Base-by-base conservation (phyloP, 2,329 filamentous ascomycete species). In the Pestalotiopsis sp. region DNA sequence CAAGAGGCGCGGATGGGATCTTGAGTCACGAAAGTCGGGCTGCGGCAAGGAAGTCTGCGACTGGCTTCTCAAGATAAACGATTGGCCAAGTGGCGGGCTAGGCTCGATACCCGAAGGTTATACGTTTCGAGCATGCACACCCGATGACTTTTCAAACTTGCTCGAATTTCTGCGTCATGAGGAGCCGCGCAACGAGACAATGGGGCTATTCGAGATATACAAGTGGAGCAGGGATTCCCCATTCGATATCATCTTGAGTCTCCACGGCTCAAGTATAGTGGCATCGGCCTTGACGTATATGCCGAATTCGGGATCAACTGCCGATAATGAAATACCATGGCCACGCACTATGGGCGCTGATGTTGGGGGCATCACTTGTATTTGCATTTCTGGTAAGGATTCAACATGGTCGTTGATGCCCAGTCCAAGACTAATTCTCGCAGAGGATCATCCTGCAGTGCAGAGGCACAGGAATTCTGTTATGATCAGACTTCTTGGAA, bases 121-220 rank as follows among this genome's bases (percentile, higher is more conserved):
- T 14, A 76, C 72, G 5, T 86, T 88, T 71, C 80, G 83, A 39
- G 75, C 77, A 20, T 87, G 86, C 71, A 80, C 81, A 36, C 75
- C 82, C 36, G 69, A 77, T 36, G 86, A 90, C 69, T 84, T 84
- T 68, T 76, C 82, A 49, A 71, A 75, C 36, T 84, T 89, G 2
- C 73, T 87, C 63, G 81, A 82, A 2, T 82, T 89, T 71, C 86
- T 87, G 11, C 83, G 84, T 66, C 80, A 78, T 64, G 84, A 86
- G 66, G 85, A 84, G 0, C 76, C 77, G 11, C 80, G 79, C 62
- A 83, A 85, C 69, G 80, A 82, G 41, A 81, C 83, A 59, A 83
- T 88, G 72, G 87, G 87, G 58, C 89, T 87, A 86, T 89, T 85
- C 72, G 87, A 90, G 72, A 86, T 89, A 72, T 90, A 90, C 71